Base-by-base conservation (phyloP, 768 basidiomycete species). In the Kwoniella europaea region DNA sequence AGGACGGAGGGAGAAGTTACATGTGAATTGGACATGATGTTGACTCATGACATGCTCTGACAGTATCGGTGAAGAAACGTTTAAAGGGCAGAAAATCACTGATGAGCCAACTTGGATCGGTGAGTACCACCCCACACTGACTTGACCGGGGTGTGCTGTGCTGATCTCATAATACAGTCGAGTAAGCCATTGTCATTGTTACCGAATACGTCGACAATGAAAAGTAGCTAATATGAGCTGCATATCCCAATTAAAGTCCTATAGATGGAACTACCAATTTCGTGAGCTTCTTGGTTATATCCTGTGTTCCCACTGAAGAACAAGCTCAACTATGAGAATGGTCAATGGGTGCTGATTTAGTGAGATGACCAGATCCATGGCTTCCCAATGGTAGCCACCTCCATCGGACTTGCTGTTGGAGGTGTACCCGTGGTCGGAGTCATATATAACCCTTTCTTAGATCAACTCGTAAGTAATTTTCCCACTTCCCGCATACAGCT, bases 61-160 rank as follows among this genome's bases (percentile, higher is more conserved):
- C 70, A 95, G 93, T 84, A 92, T 98, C 69, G 96, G 96, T 67
- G 96, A 99, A 81, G 96, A 98, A 85, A 91, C 91, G 0, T 94
- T 91, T 75, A 75, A 79, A 82, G 86, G 68, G 86, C 73, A 81
- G 20, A 86, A 89, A 12, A 84, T 96, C 67, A 93, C 92, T 1
- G 91, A 97, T 76, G 90, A 89, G 41, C 94, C 94, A 4, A 98
- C 96, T 0, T 99, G 92, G 86, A 97, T 96, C 77, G 92, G 95
- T 69, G 93, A 96, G 82, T 94, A 10, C 18, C 42, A 22, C 29
- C 0, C 22, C 20, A n/a, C 24, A n/a, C 27, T n/a, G 41, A 22
- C 10, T 57, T 54, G 46, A 29, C 50, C 35, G 10, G 7, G 20
- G 16, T 75, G 44, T 66, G 12, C 55, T 0, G 3, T 27, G 69